These are phyloP conservation scores for Cladosporium sp. DNA, from an alignment of 2,329 filamentous ascomycete species.

Conservation along the genomic window DNA sequence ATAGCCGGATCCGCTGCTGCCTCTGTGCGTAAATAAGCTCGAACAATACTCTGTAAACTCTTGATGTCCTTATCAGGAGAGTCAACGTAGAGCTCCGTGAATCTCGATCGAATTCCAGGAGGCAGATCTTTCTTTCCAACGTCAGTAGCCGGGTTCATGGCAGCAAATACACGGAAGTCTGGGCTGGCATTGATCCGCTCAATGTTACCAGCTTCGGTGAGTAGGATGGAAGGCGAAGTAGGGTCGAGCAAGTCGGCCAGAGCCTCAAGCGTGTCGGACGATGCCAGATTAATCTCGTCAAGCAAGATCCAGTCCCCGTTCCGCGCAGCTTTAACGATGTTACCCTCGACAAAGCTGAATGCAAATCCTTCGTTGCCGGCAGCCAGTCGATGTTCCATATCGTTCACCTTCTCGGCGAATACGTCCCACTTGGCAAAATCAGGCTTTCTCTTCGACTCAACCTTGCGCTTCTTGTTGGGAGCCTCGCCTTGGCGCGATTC, in stretches of 20 bases:
- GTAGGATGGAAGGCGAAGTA: constrained; percentile 74
- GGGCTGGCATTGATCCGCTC: constrained; percentile 87
- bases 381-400: constrained; percentile 77
- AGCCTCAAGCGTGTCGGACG: constrained; percentile 90
- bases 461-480: constrained; percentile 69
- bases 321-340: constrained; percentile 90
- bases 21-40: constrained; percentile 74
- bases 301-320: constrained; percentile 97
- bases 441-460: constrained; percentile 53
- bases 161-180: constrained; percentile 92
- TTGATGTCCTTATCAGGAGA: constrained; percentile 85
- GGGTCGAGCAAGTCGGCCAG: constrained; percentile 83
- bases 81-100: constrained; percentile 92
- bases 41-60: constrained; percentile 83
- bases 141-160: constrained; percentile 99
- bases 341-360: constrained; percentile 94
- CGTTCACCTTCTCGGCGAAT: constrained; percentile 72
- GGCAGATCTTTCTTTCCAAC: constrained; percentile 94
- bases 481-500: constrained; percentile 56
- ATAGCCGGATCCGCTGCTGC: constrained; percentile 71
- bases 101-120: constrained; percentile 82
- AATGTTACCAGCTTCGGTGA: constrained; percentile 91
- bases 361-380: constrained; percentile 75
- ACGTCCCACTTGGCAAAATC: constrained; percentile 69
- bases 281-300: constrained; percentile 96